A percentile compares a stretch with the other conserved stretches of the same genome.
These are phyloP conservation scores for Hansfordia pulvinata DNA, from an alignment of 2,329 filamentous ascomycete species.

Conservation along the genomic window DNA sequence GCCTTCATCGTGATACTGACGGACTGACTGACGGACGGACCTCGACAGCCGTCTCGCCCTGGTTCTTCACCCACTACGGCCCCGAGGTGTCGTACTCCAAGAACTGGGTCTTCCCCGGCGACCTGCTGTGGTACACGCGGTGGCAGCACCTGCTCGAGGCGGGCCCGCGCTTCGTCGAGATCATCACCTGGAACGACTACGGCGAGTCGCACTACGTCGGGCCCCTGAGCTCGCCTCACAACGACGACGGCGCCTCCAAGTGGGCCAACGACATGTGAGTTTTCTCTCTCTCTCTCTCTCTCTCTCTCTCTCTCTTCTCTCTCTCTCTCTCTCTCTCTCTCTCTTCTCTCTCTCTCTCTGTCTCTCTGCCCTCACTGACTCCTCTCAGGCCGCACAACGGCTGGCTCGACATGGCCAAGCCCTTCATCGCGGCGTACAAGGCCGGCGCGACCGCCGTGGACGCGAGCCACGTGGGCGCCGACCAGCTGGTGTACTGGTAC, in stretches of 20 bases:
- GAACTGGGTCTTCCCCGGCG: conserved; percentile 45
- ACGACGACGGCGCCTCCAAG: conserved; percentile 28
- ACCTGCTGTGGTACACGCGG: conserved; percentile 43
- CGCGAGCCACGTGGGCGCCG: conserved; percentile 29
- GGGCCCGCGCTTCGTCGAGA: conserved; percentile 31
- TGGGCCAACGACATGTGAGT: conserved; percentile 33
- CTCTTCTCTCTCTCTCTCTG: background rate
- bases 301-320: background rate
- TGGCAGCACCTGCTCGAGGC: conserved; percentile 33
- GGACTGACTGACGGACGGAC: conserved; percentile 10
- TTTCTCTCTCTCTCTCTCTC: too few relatives aligned
- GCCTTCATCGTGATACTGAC: conserved; percentile 7
- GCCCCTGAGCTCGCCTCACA: conserved; percentile 28
- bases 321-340: background rate
- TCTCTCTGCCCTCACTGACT: background rate
- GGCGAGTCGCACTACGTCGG: conserved; percentile 42
- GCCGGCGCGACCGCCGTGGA: conserved; percentile 22
- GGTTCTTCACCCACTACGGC: conserved; percentile 37
- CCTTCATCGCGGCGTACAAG: conserved; percentile 39
- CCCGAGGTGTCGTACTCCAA: conserved; percentile 29
- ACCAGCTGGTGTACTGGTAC: conserved; percentile 42
- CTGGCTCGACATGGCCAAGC: conserved; percentile 38
- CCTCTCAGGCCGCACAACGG: conserved; percentile 26
- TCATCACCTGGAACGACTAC: conserved; percentile 34
- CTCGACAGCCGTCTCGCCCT: conserved; percentile 26